Evolutionary conservation across 106 monocot genomes (phyloP).

Genomic region (Iris macrosiphon): DNA sequence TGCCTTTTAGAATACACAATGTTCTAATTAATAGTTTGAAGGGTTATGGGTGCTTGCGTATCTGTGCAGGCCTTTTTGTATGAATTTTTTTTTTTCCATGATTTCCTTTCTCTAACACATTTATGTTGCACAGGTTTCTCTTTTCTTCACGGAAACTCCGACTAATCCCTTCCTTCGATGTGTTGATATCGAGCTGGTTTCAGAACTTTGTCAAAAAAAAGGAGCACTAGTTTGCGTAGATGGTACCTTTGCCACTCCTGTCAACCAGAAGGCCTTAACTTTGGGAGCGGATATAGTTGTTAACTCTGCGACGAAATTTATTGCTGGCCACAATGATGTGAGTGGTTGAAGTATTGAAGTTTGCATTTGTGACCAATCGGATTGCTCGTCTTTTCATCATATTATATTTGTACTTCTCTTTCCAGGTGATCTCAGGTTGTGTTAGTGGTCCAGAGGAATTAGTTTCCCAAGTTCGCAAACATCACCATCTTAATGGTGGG

Average conservation of each 20-base stretch:
- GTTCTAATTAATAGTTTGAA: not conserved
- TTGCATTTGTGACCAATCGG: not conserved
- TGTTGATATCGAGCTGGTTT: slow-evolving; percentile 79
- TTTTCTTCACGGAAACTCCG: slow-evolving; percentile 98
- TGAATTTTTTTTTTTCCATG: not conserved
- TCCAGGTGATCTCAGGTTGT: slow-evolving; percentile 89
- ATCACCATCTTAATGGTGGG: slow-evolving; percentile 88
- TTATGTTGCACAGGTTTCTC: slow-evolving; percentile 50
- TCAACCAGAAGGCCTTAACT: slow-evolving; percentile 91
- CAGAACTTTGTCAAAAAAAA: slow-evolving; percentile 83
- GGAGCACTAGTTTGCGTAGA: slow-evolving; percentile 91
- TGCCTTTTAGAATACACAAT: not conserved
- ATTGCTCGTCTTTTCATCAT: not conserved
- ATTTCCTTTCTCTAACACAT: not conserved
- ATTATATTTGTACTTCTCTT: not conserved
- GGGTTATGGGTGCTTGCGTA: not conserved
- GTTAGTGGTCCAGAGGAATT: slow-evolving; percentile 76
- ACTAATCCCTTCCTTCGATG: slow-evolving; percentile 97
- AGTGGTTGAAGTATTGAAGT: too few relatives aligned
- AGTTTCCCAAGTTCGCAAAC: slow-evolving; percentile 67
- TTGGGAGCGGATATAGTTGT: slow-evolving; percentile 92
- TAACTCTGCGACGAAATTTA: slow-evolving; percentile 93
- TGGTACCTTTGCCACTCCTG: slow-evolving; percentile 91
- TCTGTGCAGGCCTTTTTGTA: not conserved
- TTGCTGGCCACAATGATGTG: slow-evolving; percentile 97